These are phyloP conservation scores for Eucalyptus sp. DNA, from an alignment of 345 rosid genomes.

Conservation along the genomic window DNA sequence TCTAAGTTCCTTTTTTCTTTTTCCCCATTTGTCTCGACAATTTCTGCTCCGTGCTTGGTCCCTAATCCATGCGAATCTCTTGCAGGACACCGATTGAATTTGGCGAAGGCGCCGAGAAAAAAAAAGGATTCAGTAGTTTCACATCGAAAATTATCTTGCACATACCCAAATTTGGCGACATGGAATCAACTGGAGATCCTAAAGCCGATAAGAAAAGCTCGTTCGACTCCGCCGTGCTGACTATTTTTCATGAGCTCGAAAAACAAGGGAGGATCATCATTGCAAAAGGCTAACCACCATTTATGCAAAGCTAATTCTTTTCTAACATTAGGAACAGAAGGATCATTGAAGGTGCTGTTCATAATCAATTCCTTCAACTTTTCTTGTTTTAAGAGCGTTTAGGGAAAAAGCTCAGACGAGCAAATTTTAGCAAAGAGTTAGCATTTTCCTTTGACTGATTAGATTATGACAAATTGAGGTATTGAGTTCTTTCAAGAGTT, in stretches of 20 bases:
- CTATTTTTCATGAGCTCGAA: conserved; percentile 47
- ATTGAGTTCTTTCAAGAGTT: neutral
- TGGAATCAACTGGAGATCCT: conserved; percentile 43
- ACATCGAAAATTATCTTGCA: conserved; percentile 33
- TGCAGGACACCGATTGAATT: conserved; percentile 40
- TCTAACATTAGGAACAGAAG: neutral
- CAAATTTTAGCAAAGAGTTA: neutral
- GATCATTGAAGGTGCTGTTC: neutral
- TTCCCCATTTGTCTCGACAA: neutral
- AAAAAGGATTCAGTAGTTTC: conserved; percentile 39
- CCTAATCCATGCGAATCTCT: neutral
- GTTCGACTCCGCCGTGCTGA: conserved; percentile 61
- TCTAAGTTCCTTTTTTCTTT: neutral
- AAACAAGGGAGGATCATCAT: conserved; percentile 34
- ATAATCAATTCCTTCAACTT: neutral
- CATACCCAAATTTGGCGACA: conserved; percentile 32
- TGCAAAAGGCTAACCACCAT: neutral
- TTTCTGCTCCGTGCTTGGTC: neutral
- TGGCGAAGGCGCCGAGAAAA: conserved; percentile 21
- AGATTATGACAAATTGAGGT: neutral
- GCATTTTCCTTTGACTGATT: neutral
- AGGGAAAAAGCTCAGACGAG: neutral
- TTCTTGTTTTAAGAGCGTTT: neutral
- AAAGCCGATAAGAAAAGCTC: conserved; percentile 84
- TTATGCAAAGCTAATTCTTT: neutral